Conservation (phyloP, 345 rosid species). For the Mercurialis annua region DNA sequence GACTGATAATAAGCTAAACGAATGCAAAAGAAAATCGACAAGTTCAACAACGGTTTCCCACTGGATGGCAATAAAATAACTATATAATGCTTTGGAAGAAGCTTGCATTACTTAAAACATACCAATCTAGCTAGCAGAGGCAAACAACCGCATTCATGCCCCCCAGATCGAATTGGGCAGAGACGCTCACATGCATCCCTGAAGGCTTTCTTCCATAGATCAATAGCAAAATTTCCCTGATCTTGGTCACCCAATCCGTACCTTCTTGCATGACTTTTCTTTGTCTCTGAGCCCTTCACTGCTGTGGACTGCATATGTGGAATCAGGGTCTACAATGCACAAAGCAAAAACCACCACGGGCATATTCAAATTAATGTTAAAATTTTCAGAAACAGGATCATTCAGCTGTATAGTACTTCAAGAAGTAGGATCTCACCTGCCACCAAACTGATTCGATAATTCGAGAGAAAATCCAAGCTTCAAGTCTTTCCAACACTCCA, state of each 20-base stretch:
- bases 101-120: conserved; percentile 16
- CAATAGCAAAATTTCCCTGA: conserved; percentile 67
- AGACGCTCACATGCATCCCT: conserved; percentile 89
- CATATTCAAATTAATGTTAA: background rate
- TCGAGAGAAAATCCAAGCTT: conserved; percentile 85
- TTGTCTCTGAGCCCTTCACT: conserved; percentile 53
- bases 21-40: background rate
- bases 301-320: conserved; percentile 82
- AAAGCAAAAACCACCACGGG: conserved; percentile 14
- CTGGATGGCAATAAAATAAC: background rate
- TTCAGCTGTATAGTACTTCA: background rate
- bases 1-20: background rate
- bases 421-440: conserved; percentile 57
- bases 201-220: conserved; percentile 88
- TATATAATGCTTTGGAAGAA: background rate
- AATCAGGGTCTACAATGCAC: conserved; percentile 60
- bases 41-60: background rate
- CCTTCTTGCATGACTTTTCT: conserved; percentile 52
- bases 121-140: conserved; percentile 77
- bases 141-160: conserved; percentile 91
- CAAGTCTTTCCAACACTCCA: conserved; percentile 72
- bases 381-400: background rate
- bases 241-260: conserved; percentile 52
- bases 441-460: conserved; percentile 90
- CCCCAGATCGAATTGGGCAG: conserved; percentile 76